Base-by-base conservation (phyloP, 2,329 filamentous ascomycete species). In the Trichocomaceae sp. region DNA sequence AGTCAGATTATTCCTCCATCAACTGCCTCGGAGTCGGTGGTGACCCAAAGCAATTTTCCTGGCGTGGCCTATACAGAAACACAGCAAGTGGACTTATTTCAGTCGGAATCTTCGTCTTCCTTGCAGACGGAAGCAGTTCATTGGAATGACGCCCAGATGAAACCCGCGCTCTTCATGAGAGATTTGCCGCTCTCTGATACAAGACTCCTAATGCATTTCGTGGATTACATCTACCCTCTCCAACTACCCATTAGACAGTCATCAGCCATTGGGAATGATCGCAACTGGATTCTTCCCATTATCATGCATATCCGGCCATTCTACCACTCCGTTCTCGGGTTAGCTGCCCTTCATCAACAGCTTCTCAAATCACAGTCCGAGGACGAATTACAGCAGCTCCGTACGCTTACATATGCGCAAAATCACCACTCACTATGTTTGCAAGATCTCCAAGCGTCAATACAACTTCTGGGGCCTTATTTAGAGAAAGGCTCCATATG, bases 251-350 rank as follows among this genome's bases (percentile, higher is more conserved):
- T 50, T 9, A 13, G 47, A 5, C 47, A 50, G 35, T 39, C 33
- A 41, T 50, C 33, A 19, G 33, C 33, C 8, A 39, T 50, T 37
- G 15, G 31, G 2, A 39, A 50, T 26, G 47, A 50, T 15, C 47
- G 47, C 15, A 39, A 50, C 22, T 50, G 47, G 47, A 19, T 50
- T 23, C 22, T 50, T 20, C 31, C 31, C 23, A 41, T 50, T 13
- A 50, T 50, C 33, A 50, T 50, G 47, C 47, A 50, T 13, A 50
- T 50, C 37, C 13, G 35, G 17, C 47, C 47, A 41, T 50, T 50
- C 47, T 50, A 50, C 26, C 47, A 50, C 47, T 41, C 47, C 4
- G 47, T 50, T 26, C 47, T 50, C 15, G 47, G 33, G 5, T 26
- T 50, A n/a, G 15, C 47, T 15, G 47, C 47, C 20, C 20, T 50